Evolutionary conservation across 2,329 filamentous ascomycete species (phyloP).

Genomic region (Aspergillus unguis): DNA sequence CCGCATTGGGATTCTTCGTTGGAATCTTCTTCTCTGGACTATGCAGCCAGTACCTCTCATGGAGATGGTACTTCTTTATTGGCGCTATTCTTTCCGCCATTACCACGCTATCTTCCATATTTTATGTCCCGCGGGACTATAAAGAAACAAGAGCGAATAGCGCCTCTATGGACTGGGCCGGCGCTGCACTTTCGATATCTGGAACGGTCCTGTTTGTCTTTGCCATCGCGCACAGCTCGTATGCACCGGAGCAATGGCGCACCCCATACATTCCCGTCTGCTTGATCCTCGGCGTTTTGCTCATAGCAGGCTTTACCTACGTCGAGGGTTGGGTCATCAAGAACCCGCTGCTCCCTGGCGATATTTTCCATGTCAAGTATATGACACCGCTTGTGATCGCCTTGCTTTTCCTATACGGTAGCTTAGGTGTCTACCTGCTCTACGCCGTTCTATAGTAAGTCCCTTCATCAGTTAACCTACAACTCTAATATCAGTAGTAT

Average conservation of each 20-base stretch:
- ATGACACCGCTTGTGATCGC: slow-evolving; percentile 63
- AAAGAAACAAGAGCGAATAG: slow-evolving; percentile 34
- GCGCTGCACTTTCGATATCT: slow-evolving; percentile 58
- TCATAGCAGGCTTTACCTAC: slow-evolving; percentile 62
- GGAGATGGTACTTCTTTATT: slow-evolving; percentile 69
- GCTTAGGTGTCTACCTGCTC: slow-evolving; percentile 65
- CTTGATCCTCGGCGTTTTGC: slow-evolving; percentile 60
- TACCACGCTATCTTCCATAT: slow-evolving; percentile 44
- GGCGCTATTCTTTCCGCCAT: slow-evolving; percentile 53
- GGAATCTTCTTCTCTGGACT: slow-evolving; percentile 66
- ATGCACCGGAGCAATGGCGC: slow-evolving; percentile 67
- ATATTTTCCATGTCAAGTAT: slow-evolving; percentile 66
- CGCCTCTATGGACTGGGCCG: slow-evolving; percentile 66
- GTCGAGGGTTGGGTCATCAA: slow-evolving; percentile 68
- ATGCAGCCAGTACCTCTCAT: slow-evolving; percentile 52
- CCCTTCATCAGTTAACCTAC: slow-evolving; percentile 1
- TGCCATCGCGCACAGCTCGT: slow-evolving; percentile 69
- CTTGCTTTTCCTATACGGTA: slow-evolving; percentile 66
- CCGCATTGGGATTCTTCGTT: slow-evolving; percentile 48
- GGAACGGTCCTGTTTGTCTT: slow-evolving; percentile 70
- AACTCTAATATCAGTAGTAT: slow-evolving; percentile 45
- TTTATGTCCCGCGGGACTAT: slow-evolving; percentile 48
- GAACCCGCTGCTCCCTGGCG: slow-evolving; percentile 66
- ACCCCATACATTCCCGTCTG: slow-evolving; percentile 69
- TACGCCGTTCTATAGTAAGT: slow-evolving; percentile 67